phyloP scores from a whole-genome alignment of 352 stramenopile species.

The Blastocystis sp. region DNA sequence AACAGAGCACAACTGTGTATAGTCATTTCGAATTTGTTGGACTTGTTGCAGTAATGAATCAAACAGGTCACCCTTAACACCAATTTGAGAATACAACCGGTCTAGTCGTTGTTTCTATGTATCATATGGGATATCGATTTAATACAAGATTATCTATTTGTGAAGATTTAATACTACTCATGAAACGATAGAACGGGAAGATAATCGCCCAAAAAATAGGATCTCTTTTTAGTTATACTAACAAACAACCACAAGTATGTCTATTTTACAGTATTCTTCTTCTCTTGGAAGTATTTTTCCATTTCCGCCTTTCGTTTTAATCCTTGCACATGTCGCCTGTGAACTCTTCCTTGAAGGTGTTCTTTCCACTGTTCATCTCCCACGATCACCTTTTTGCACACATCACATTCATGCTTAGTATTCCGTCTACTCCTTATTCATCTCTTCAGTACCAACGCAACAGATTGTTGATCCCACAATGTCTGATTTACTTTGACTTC shows the following conservation, averaged over 20 bases:
- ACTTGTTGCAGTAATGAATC: conserved; percentile 1
- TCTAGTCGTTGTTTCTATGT: background rate
- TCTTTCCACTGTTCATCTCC: conserved; percentile 56
- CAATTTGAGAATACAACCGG: conserved; percentile 2
- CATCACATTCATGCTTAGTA: conserved; percentile 47
- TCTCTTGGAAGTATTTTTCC: conserved; percentile 34
- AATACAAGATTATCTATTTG: conserved; percentile 9
- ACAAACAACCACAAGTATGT: background rate
- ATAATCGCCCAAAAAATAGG: background rate
- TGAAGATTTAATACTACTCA: background rate
- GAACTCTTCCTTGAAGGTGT: conserved; percentile 53
- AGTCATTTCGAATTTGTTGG: conserved; percentile 23
- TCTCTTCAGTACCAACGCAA: background rate
- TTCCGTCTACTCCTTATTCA: conserved; percentile 28
- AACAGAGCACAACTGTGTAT: background rate
- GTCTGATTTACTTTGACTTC: conserved; percentile 21
- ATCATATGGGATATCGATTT: background rate
- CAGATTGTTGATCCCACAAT: conserved; percentile 41
- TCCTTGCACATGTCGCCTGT: conserved; percentile 15
- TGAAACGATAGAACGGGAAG: background rate
- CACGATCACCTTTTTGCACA: conserved; percentile 56
- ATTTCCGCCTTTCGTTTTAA: conserved; percentile 4
- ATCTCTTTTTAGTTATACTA: background rate
- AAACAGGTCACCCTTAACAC: background rate
- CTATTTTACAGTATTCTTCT: background rate